These are phyloP conservation scores for Amanita polypyramis DNA, from an alignment of 768 basidiomycete species.

Conservation along the genomic window DNA sequence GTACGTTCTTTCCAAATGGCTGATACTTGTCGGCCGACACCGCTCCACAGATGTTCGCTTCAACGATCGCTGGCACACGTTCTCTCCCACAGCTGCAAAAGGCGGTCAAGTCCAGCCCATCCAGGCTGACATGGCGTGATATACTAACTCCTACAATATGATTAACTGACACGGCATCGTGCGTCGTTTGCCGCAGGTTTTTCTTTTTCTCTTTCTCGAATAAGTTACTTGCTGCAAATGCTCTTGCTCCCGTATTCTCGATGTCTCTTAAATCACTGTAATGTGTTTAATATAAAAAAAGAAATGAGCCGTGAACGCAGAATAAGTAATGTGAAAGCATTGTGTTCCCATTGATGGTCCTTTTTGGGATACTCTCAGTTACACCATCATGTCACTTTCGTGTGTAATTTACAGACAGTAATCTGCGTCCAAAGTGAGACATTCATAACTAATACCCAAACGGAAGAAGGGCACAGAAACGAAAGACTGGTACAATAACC, in stretches of 20 bases:
- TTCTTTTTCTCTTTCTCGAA: too few species aligned
- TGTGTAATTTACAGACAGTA: too few species aligned
- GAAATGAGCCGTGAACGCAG: not conserved
- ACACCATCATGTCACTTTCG: too few species aligned
- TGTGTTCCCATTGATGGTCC: too few species aligned
- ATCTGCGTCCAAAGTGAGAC: too few species aligned
- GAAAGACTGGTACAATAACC: too few species aligned
- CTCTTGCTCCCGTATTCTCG: not conserved
- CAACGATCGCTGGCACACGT: conserved; percentile 94
- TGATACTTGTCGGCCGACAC: conserved; percentile 4
- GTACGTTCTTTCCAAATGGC: conserved; percentile 27
- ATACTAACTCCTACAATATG: not conserved
- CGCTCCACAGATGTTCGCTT: conserved; percentile 70
- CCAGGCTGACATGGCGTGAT: conserved; percentile 36
- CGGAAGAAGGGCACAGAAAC: too few species aligned
- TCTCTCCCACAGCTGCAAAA: conserved; percentile 81
- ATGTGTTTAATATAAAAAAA: not conserved
- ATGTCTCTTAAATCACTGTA: not conserved
- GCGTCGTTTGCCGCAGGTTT: not conserved
- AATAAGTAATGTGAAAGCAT: conserved; percentile 11
- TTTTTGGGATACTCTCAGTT: too few species aligned
- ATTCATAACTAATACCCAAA: too few species aligned
- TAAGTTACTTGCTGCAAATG: not conserved
- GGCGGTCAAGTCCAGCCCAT: conserved; percentile 67
- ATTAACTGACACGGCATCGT: not conserved